Evolutionary conservation across 192 early-diverging fungal species (phyloP), one percentile per base, ranked within the genome.

Genomic region (Backusella mclennaniae): DNA sequence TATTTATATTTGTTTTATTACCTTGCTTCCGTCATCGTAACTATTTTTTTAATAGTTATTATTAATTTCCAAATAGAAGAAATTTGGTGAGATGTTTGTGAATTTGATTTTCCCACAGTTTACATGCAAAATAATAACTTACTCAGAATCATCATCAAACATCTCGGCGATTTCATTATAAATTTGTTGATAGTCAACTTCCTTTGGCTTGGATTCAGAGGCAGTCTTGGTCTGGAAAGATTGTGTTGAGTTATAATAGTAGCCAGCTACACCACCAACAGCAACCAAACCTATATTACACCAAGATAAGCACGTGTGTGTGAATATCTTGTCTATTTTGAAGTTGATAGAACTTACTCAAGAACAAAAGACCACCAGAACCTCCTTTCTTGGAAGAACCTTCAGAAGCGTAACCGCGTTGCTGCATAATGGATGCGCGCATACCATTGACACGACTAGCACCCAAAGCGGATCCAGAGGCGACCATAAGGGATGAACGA

Each of bases 101-200:
- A 42, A 21, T 59, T 29, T 69, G 15, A 78, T 39, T 56, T 63
- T 33, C 68, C 67, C 68, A 56, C 44, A 23, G 26, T 7, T 11
- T 23, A 29, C 21, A 71, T 12, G 44, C 12, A 68, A 8, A 35
- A 39, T 8, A 38, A 49, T n/a, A 49, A 74, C 73, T 59, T 79
- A 79, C 84, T 92, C 84, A 74, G 90, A 26, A 23, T 71, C 86
- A 75, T 93, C 90, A 67, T 93, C 92, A 29, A 94, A 85, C 71
- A 94, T 83, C 66, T 86, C 88, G 39, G 92, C 93, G 80, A 94
- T 94, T 69, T 90, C 90, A 80, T 92, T 89, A 86, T 93, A 93
- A 75, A 94, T 88, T 69, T 85, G 81, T 72, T 90, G 80, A 87
- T 92, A 94, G 85, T 94, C 87, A 46, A 85, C 66, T 17, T 72